Percentiles rank a stretch among this genome's conserved stretches.
phyloP scores from a whole-genome alignment of 108 stramenopile species.

The Hondaea fermentalgiana region DNA sequence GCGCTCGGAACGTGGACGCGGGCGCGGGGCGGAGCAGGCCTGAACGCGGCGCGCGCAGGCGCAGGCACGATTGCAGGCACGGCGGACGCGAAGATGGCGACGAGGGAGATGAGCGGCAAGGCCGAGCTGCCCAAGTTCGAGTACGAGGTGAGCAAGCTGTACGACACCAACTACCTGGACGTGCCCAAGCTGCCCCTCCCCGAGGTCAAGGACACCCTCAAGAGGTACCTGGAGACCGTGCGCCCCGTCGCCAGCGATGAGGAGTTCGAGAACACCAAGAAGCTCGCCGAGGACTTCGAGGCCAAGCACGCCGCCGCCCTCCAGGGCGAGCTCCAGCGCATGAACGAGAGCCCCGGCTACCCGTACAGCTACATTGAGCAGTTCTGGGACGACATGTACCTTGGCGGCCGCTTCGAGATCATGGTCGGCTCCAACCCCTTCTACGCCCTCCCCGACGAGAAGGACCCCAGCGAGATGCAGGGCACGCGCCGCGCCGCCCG shows the following conservation, averaged over 20 bases:
- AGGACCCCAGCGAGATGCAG: background rate
- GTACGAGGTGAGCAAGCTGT: constrained; percentile 10
- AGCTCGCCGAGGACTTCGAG: constrained; percentile 1
- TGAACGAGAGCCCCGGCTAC: constrained; percentile 20
- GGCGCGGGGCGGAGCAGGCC: too few species aligned
- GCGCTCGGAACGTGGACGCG: too few species aligned
- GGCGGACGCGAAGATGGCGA: background rate
- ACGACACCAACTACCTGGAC: constrained; percentile 8
- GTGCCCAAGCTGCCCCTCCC: constrained; percentile 5
- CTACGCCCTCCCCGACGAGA: background rate
- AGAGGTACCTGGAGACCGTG: constrained; percentile 8
- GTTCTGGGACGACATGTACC: constrained; percentile 44
- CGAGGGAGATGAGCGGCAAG: background rate
- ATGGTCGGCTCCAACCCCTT: constrained; percentile 19
- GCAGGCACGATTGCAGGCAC: too few species aligned
- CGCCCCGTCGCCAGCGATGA: constrained; percentile 5
- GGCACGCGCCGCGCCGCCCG: background rate
- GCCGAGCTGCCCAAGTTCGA: constrained; percentile 10
- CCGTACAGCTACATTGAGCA: constrained; percentile 43
- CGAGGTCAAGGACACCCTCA: constrained; percentile 11
- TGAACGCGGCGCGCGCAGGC: too few species aligned
- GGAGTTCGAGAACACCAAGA: constrained; percentile 10
- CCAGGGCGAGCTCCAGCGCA: background rate
- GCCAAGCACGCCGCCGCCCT: background rate
- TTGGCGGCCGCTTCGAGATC: constrained; percentile 33